Evolutionary conservation across 805 yeast genomes (phyloP).

Genomic region (Brettanomyces custersianus): DNA sequence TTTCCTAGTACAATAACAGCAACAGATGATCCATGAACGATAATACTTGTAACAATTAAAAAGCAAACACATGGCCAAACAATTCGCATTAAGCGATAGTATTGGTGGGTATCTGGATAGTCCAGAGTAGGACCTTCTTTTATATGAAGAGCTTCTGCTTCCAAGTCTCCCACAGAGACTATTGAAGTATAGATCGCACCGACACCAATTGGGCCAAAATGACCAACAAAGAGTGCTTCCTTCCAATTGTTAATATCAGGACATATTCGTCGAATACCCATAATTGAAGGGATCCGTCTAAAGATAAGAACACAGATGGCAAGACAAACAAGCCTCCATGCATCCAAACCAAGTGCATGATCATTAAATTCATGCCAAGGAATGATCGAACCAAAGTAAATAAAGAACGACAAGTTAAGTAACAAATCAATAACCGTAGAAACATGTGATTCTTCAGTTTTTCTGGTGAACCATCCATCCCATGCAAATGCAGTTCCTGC

Average conservation of each 20-base stretch:
- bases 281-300: slow-evolving; percentile 47
- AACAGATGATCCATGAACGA: slow-evolving; percentile 56
- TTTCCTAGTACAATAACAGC: slow-evolving; percentile 64
- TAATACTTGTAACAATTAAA: slow-evolving; percentile 42
- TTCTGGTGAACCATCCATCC: slow-evolving; percentile 58
- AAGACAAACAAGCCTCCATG: slow-evolving; percentile 44
- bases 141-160: slow-evolving; percentile 28
- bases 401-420: slow-evolving; percentile 57
- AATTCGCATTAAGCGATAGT: slow-evolving; percentile 24
- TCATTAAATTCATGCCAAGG: slow-evolving; percentile 61
- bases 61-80: slow-evolving; percentile 48
- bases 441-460: slow-evolving; percentile 52
- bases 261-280: slow-evolving; percentile 45
- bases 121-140: slow-evolving; percentile 26
- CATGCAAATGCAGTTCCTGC: slow-evolving; percentile 70
- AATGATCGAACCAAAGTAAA: slow-evolving; percentile 60
- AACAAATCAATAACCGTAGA: slow-evolving; percentile 59
- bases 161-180: slow-evolving; percentile 26
- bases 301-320: slow-evolving; percentile 43
- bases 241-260: slow-evolving; percentile 58
- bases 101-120: slow-evolving; percentile 20
- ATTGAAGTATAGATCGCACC: slow-evolving; percentile 30
- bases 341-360: slow-evolving; percentile 33
- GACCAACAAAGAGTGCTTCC: slow-evolving; percentile 66
- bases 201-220: slow-evolving; percentile 67